Base-by-base conservation (phyloP, 2,329 filamentous ascomycete species). In the Aspergillus transmontanensis region DNA sequence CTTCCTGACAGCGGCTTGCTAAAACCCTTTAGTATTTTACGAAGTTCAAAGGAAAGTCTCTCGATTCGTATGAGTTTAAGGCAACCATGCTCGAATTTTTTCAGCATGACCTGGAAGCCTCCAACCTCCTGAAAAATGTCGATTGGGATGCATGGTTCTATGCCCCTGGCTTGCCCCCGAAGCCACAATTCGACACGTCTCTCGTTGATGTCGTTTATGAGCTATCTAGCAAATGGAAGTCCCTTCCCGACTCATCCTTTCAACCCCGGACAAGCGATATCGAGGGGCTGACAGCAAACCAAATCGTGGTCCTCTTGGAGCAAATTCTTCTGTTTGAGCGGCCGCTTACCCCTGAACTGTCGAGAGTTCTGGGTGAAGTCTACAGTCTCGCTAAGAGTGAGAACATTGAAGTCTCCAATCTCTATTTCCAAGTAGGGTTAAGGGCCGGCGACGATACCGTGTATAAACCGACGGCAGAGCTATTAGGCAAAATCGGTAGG, bases 1-100 rank as follows among this genome's bases (percentile, higher is more conserved):
- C 34, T 45, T 41, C 36, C 7, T 16, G 39, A 45, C n/a, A 32
- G 16, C 7, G 6, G 50, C 6, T 59, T 23, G 14, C 60, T 62
- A 12, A 63, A 59, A 28, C 54, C 55, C 12, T 61, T 19, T 53
- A 83, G 79, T 97, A 98, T 82, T 98, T 98, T 77, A 88, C 85
- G 34, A 92, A 86, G 45, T 98, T 90, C 86, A 89, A 91, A 62
- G 87, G 87, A 73, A 94, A 93, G 78, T 97, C 93, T 2, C 85
- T 99, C 9, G 93, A 97, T 79, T 96, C 92, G 2, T 96, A 91
- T 71, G 92, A 98, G 73, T 99, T 99, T 86, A 96, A 94, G 76
- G 84, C 90, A 57, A 96, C 92, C 0, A 89, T 97, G 58, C 76
- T 97, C 41, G 86, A 91, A 66, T 98, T 97, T 83, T 98, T 97